A percentile compares a stretch with the other conserved stretches of the same genome.
Conservation (phyloP, 495 filamentous ascomycete genomes). For the Rhizodiscina lignyota region DNA sequence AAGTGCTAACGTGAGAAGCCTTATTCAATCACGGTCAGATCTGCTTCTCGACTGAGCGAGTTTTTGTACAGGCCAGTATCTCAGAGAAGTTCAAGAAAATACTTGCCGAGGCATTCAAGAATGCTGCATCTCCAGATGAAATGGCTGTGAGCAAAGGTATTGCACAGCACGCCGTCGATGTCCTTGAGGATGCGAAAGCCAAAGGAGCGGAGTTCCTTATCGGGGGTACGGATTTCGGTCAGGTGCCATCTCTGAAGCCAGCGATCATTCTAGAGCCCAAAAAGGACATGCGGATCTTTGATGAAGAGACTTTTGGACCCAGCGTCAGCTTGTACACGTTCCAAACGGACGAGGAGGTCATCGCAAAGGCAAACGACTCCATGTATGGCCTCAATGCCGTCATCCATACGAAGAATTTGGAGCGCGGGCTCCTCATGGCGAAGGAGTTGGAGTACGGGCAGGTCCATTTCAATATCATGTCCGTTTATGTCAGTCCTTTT, state of each 20-base stretch:
- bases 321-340: constrained; percentile 44
- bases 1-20: too few relatives aligned
- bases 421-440: constrained; percentile 20
- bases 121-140: constrained; percentile 7
- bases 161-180: constrained; percentile 12
- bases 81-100: constrained; percentile 7
- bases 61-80: constrained; percentile 14
- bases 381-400: constrained; percentile 23
- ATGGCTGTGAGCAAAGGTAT: constrained; percentile 10
- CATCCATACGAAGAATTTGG: constrained; percentile 24
- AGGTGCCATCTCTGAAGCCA: too few relatives aligned
- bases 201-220: constrained; percentile 12
- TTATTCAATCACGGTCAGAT: constrained; percentile 21
- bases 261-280: constrained; percentile 13
- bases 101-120: too few relatives aligned
- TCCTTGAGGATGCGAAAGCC: constrained; percentile 9
- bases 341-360: constrained; percentile 21
- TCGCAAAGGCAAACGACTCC: constrained; percentile 24
- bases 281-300: constrained; percentile 77
- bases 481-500: constrained; percentile 63
- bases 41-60: constrained; percentile 21
- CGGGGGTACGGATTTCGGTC: constrained; percentile 10
- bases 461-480: constrained; percentile 82
- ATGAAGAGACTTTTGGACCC: constrained; percentile 71
- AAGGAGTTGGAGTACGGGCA: constrained; percentile 23